Percentiles rank a stretch among this genome's conserved stretches.
Conservation (phyloP, 75 land plant species). For the Pinus taeda region DNA sequence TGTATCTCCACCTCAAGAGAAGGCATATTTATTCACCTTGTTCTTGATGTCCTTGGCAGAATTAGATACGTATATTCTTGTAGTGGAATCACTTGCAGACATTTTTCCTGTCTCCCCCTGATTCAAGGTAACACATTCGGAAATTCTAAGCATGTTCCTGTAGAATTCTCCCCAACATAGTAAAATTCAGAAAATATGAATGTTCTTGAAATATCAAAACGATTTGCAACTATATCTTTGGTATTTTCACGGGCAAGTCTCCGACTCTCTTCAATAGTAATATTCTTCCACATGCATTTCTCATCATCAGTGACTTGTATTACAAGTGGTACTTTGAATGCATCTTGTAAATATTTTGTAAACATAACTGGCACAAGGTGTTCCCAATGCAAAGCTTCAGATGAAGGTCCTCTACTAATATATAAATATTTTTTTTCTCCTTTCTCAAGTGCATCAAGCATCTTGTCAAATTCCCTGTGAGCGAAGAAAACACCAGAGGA, state of each 20-base stretch:
- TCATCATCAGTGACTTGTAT: slow-evolving; percentile 99
- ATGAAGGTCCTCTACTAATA: slow-evolving; percentile 94
- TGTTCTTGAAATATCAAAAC: slow-evolving; percentile 83
- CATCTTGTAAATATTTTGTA: slow-evolving; percentile 92
- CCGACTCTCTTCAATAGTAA: slow-evolving; percentile 74
- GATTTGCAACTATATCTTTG: slow-evolving; percentile 97
- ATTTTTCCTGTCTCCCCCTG: slow-evolving; percentile 98
- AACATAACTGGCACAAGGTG: slow-evolving; percentile 65
- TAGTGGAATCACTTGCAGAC: slow-evolving; percentile 90
- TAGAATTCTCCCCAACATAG: slow-evolving; percentile 45
- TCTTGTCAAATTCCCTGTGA: slow-evolving; percentile 77
- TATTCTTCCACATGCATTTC: slow-evolving; percentile 96
- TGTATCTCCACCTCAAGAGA: slow-evolving; percentile 92
- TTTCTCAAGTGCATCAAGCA: slow-evolving; percentile 77
- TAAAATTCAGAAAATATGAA: slow-evolving; percentile 96
- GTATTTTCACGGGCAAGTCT: slow-evolving; percentile 96
- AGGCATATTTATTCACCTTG: slow-evolving; percentile 87
- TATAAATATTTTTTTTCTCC: slow-evolving; percentile 95
- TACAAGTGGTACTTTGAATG: slow-evolving; percentile 93
- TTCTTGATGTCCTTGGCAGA: slow-evolving; percentile 66
- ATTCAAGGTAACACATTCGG: no score
- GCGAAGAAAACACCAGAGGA: slow-evolving; percentile 97
- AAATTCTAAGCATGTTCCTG: no score
- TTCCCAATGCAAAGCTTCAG: slow-evolving; percentile 91
- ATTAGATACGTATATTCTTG: slow-evolving; percentile 97